Conservation (phyloP, 768 basidiomycete species). For the Mycena polygramma region DNA sequence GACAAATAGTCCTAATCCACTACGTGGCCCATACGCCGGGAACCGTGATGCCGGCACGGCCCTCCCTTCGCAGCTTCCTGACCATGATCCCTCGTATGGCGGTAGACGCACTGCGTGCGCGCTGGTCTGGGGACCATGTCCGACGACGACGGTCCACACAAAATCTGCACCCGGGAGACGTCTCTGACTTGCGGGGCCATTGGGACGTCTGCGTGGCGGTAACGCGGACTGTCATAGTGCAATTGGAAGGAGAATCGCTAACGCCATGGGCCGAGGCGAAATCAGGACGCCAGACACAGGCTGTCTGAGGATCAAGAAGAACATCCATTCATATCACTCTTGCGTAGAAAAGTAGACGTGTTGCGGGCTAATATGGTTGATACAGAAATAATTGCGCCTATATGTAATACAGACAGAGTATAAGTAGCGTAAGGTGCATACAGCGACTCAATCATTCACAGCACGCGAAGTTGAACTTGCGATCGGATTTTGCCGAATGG, state of each 20-base stretch:
- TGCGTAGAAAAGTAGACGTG: too few relatives aligned
- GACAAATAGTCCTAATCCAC: not conserved
- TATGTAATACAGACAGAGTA: too few relatives aligned
- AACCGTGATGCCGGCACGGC: not conserved
- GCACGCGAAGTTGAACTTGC: too few relatives aligned
- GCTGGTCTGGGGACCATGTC: not conserved
- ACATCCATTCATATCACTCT: too few relatives aligned
- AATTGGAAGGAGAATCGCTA: not conserved
- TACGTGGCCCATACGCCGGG: not conserved
- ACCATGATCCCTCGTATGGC: constrained; percentile 1
- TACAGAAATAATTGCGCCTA: too few relatives aligned
- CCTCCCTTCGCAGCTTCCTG: constrained; percentile 3
- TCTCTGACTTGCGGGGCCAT: not conserved
- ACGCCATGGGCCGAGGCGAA: not conserved
- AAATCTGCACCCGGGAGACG: not conserved
- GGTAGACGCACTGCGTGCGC: not conserved
- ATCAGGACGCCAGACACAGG: too few relatives aligned
- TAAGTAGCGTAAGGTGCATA: too few relatives aligned
- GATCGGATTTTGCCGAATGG: too few relatives aligned
- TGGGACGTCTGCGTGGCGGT: not conserved
- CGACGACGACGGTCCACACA: not conserved
- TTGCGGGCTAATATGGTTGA: too few relatives aligned
- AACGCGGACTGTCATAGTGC: not conserved
- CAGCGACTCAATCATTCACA: too few relatives aligned
- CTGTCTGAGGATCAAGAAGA: not conserved